Evolutionary conservation across 768 basidiomycete genomes (phyloP).

Genomic region (Leucocoprinus leucothites): DNA sequence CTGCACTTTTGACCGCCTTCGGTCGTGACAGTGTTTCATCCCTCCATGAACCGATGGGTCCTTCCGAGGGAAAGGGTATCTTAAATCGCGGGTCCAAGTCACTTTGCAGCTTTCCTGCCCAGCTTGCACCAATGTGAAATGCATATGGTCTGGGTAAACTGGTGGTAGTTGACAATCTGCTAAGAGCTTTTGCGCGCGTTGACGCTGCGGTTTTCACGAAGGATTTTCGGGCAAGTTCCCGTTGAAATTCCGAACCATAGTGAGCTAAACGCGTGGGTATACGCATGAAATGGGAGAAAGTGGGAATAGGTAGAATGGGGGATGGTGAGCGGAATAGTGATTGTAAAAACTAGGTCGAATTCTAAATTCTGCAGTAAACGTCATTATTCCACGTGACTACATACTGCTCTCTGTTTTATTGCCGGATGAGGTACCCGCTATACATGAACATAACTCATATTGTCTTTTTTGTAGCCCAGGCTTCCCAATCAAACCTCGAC

Average conservation of each 20-base stretch:
- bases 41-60: conserved; percentile 65
- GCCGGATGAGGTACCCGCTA: too few species aligned
- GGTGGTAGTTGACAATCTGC: conserved; percentile 7
- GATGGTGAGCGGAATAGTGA: too few species aligned
- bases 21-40: conserved; percentile 54
- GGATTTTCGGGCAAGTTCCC: conserved; percentile 12
- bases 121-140: conserved; percentile 77
- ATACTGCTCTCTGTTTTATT: background rate
- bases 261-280: background rate
- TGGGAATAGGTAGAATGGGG: too few species aligned
- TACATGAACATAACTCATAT: too few species aligned
- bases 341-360: background rate
- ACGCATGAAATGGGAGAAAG: conserved; percentile 6
- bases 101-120: conserved; percentile 68
- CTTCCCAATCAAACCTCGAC: conserved; percentile 9
- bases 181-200: background rate
- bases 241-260: conserved; percentile 8
- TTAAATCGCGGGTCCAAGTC: conserved; percentile 26
- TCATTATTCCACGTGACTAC: conserved; percentile 10
- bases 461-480: conserved; percentile 8
- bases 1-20: conserved; percentile 33
- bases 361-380: background rate
- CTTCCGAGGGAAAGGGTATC: conserved; percentile 55
- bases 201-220: background rate
- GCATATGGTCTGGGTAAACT: conserved; percentile 46